Evolutionary conservation across 805 yeast species (phyloP).

Genomic region (Yueomyces sp.): DNA sequence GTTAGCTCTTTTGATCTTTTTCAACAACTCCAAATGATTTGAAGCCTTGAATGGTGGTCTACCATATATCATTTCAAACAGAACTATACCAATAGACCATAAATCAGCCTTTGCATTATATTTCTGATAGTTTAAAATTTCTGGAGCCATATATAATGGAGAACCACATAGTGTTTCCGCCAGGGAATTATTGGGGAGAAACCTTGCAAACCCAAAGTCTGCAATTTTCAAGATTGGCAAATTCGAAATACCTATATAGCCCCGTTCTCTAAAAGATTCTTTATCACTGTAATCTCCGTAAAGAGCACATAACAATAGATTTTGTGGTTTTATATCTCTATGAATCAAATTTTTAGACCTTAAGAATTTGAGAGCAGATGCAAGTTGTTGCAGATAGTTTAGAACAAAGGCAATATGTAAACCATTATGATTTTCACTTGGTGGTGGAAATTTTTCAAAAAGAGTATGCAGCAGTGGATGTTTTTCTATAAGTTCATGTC

Average conservation of each 20-base stretch:
- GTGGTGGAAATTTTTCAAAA: conserved; percentile 73
- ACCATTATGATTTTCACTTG: conserved; percentile 58
- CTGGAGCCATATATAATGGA: conserved; percentile 98
- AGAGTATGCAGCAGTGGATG: conserved; percentile 72
- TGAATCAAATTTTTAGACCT: conserved; percentile 80
- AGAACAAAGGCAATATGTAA: conserved; percentile 64
- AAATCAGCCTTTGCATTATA: conserved; percentile 95
- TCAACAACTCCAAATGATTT: conserved; percentile 80
- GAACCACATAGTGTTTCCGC: conserved; percentile 98
- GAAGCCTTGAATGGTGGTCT: conserved; percentile 91
- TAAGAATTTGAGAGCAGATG: conserved; percentile 72
- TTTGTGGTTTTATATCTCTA: conserved; percentile 87
- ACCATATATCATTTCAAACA: conserved; percentile 94
- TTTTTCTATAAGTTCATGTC: conserved; percentile 54
- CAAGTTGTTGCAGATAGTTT: conserved; percentile 77
- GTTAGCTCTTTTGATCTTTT: conserved; percentile 70
- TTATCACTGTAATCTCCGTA: conserved; percentile 35
- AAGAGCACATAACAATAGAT: conserved; percentile 65
- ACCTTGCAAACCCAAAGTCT: conserved; percentile 95
- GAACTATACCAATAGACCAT: conserved; percentile 97
- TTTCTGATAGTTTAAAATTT: conserved; percentile 83
- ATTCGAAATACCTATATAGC: conserved; percentile 73
- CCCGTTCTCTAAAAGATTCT: conserved; percentile 39
- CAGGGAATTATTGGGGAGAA: conserved; percentile 82
- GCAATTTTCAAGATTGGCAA: conserved; percentile 87